Conservation (phyloP, 257 asterid species). For the Capsicum chinense region DNA sequence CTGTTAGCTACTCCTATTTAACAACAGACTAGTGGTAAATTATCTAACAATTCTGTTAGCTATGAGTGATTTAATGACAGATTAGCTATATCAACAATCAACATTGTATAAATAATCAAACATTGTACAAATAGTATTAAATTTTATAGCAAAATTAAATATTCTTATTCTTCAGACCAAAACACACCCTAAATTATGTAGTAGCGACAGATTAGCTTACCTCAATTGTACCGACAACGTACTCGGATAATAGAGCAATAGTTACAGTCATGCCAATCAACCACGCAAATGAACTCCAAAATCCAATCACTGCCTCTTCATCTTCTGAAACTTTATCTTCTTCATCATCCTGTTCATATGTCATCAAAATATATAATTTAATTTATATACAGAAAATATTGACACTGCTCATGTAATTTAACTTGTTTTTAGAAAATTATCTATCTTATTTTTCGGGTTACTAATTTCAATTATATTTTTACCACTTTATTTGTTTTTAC, state of each 20-base stretch:
- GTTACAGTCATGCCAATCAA: constrained; percentile 44
- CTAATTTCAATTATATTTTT: not conserved
- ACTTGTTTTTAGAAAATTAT: not conserved
- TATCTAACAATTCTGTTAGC: too few species aligned
- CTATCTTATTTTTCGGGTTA: not conserved
- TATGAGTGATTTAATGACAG: too few species aligned
- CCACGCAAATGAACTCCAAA: constrained; percentile 54
- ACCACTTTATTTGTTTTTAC: too few species aligned
- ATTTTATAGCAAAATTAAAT: too few species aligned
- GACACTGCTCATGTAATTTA: not conserved
- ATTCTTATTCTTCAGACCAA: not conserved
- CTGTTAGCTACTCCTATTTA: too few species aligned
- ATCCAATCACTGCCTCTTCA: constrained; percentile 43
- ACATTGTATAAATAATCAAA: not conserved
- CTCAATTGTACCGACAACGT: constrained; percentile 56
- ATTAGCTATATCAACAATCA: not conserved
- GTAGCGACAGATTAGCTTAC: constrained; percentile 23
- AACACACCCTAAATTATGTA: too few species aligned
- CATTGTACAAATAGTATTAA: not conserved
- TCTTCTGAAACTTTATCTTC: constrained; percentile 33
- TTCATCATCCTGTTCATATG: constrained; percentile 24
- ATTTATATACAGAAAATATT: not conserved
- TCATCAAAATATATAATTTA: not conserved
- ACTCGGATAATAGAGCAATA: constrained; percentile 48
- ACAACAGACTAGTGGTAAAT: too few species aligned